phyloP scores from a whole-genome alignment of 2,329 filamentous ascomycete species.

The Waltergamsia citrina region DNA sequence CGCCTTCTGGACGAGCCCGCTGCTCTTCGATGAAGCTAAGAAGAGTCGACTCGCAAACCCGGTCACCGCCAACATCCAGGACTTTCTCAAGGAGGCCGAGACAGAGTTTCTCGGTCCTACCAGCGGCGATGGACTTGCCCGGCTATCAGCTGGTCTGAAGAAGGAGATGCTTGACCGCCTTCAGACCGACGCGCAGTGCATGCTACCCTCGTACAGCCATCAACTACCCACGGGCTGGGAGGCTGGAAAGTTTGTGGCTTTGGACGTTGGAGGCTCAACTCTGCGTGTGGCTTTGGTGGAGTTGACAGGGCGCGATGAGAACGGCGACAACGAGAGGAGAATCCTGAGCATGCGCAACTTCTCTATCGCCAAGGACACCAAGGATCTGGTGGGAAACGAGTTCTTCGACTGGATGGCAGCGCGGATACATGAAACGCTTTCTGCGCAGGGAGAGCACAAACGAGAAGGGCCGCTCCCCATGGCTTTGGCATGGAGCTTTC shows the following conservation, averaged over 20 bases:
- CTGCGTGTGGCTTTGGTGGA: constrained; percentile 56
- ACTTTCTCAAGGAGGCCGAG: constrained; percentile 50
- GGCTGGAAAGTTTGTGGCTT: constrained; percentile 47
- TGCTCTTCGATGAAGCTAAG: constrained; percentile 16
- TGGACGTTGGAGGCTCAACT: constrained; percentile 63
- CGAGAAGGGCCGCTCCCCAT: constrained; percentile 39
- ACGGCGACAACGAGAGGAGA: constrained; percentile 29
- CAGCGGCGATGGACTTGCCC: constrained; percentile 31
- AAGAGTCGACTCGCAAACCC: constrained; percentile 4
- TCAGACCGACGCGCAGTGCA: constrained; percentile 42
- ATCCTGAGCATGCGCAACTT: constrained; percentile 47
- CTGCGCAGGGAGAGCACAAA: constrained; percentile 22
- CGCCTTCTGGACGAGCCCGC: constrained; percentile 40
- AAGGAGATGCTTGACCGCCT: constrained; percentile 45
- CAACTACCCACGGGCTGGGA: constrained; percentile 53
- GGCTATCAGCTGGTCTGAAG: constrained; percentile 40
- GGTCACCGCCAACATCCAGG: constrained; percentile 22
- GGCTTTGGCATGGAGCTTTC: constrained; percentile 61
- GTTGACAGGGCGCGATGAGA: constrained; percentile 35
- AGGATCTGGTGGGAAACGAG: constrained; percentile 43
- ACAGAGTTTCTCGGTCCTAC: constrained; percentile 38
- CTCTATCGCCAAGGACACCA: constrained; percentile 45
- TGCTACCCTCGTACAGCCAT: constrained; percentile 59
- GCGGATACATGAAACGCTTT: constrained; percentile 47
- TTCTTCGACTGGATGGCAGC: constrained; percentile 64